Percentiles rank a stretch among this genome's conserved stretches.
phyloP scores from a whole-genome alignment of 106 monocot species.

The Dendrobium huoshanense region DNA sequence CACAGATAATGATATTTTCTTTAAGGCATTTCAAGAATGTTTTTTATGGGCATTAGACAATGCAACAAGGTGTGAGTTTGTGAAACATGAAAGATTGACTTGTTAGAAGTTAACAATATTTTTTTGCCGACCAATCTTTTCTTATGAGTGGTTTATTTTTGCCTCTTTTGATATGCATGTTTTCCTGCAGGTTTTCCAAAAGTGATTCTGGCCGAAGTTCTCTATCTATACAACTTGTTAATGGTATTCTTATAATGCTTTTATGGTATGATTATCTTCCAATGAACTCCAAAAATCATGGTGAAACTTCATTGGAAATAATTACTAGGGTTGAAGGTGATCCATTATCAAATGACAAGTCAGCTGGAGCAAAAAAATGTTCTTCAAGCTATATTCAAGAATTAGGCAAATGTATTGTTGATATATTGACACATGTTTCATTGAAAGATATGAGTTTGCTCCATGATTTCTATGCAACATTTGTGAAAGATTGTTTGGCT shows the following conservation, averaged over 20 bases:
- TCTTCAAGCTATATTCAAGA: conserved; percentile 51
- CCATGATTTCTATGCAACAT: conserved; percentile 44
- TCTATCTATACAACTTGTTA: conserved; percentile 40
- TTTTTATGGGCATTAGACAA: conserved; percentile 59
- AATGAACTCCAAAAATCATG: conserved; percentile 21
- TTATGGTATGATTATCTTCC: conserved; percentile 74
- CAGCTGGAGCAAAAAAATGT: conserved; percentile 13
- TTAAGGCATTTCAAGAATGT: conserved; percentile 66
- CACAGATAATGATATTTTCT: conserved; percentile 36
- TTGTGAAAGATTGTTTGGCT: conserved; percentile 52
- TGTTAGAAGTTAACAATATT: neutral
- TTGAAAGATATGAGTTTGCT: conserved; percentile 31
- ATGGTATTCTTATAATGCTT: conserved; percentile 48
- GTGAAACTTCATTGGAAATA: conserved; percentile 6
- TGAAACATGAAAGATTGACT: neutral
- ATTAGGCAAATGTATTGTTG: conserved; percentile 64
- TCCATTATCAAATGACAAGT: conserved; percentile 20
- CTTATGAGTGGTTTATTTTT: neutral
- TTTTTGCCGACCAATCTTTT: neutral
- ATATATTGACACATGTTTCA: conserved; percentile 49
- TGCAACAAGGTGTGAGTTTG: conserved; percentile 46
- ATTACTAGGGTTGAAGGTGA: conserved; percentile 14
- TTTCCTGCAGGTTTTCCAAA: conserved; percentile 36
- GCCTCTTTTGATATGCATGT: neutral
- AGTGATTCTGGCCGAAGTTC: conserved; percentile 18